Conservation (phyloP, 768 basidiomycete species). For the Chlorophyllum brunneum region DNA sequence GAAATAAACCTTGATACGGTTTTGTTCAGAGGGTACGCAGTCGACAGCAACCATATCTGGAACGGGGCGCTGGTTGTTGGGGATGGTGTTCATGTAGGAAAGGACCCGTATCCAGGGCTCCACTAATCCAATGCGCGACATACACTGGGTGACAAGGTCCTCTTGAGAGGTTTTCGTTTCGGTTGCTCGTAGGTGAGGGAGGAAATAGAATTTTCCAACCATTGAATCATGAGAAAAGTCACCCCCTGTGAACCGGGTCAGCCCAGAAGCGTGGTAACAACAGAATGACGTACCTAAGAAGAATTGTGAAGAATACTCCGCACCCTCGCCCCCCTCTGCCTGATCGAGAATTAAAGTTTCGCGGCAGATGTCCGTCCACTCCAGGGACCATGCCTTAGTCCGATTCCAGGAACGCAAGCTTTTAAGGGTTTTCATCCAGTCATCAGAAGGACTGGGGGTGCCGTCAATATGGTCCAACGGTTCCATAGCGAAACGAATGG, state of each 20-base stretch:
- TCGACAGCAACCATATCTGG: slow-evolving; percentile 18
- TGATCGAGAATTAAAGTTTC: slow-evolving; percentile 13
- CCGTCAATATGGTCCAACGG: slow-evolving; percentile 14
- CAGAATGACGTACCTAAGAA: slow-evolving; percentile 13
- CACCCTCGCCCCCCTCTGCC: background rate
- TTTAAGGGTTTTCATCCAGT: slow-evolving; percentile 6
- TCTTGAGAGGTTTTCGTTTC: slow-evolving; percentile 10
- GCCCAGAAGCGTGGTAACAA: background rate
- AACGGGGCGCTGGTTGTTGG: slow-evolving; percentile 3
- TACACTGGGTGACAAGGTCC: slow-evolving; percentile 13
- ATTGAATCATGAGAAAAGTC: slow-evolving; percentile 15
- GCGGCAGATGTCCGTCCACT: slow-evolving; percentile 17
- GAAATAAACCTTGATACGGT: slow-evolving; percentile 17
- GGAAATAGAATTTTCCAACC: slow-evolving; percentile 18
- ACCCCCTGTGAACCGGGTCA: slow-evolving; percentile 5
- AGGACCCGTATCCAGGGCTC: slow-evolving; percentile 13
- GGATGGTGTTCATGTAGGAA: slow-evolving; percentile 13
- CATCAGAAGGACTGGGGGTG: slow-evolving; percentile 5
- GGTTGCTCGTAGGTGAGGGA: slow-evolving; percentile 14
- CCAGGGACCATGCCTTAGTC: slow-evolving; percentile 12
- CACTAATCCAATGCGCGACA: slow-evolving; percentile 8
- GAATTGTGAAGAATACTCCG: slow-evolving; percentile 13
- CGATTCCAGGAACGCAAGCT: slow-evolving; percentile 10
- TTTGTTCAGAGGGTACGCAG: slow-evolving; percentile 13
- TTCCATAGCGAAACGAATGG: slow-evolving; percentile 17